A percentile compares a stretch with the other conserved stretches of the same genome.
Conservation (phyloP, 1,284 basidiomycete genomes). For the Cutaneotrichosporon mucoides region DNA sequence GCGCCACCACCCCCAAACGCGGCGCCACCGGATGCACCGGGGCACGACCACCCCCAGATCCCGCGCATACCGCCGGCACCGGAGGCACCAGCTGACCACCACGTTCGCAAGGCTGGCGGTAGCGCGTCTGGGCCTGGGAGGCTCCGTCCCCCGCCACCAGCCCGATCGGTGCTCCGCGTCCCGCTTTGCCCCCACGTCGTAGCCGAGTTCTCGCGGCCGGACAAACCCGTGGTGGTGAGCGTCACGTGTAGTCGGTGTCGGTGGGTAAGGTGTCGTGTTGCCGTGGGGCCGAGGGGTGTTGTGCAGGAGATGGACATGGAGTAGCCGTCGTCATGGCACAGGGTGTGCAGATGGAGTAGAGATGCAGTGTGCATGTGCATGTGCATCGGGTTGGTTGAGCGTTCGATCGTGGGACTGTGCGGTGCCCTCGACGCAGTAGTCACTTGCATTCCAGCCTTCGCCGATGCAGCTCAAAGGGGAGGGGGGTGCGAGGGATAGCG, state of each 20-base stretch:
- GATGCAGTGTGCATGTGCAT: no score
- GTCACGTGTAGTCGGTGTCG: not conserved
- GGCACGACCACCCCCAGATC: no score
- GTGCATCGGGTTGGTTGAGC: no score
- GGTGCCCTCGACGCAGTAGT: no score
- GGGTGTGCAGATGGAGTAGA: no score
- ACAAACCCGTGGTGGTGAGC: not conserved
- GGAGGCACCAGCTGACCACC: no score
- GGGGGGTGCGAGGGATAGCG: no score
- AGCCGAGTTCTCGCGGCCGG: not conserved
- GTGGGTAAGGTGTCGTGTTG: not conserved
- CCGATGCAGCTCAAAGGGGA: no score
- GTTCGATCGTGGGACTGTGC: no score
- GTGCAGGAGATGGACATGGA: not conserved
- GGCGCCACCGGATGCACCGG: not conserved
- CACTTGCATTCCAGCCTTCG: no score
- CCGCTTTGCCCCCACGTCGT: not conserved
- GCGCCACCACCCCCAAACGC: not conserved
- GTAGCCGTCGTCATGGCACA: no score
- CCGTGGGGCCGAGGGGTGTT: not conserved
- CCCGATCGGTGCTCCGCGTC: not conserved
- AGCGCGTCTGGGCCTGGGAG: not conserved
- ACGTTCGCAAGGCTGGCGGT: not conserved
- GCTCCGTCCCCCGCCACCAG: not conserved
- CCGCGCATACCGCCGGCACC: no score